Base-by-base conservation (phyloP, 352 stramenopile genomes). In the Phytophthora fragariae region DNA sequence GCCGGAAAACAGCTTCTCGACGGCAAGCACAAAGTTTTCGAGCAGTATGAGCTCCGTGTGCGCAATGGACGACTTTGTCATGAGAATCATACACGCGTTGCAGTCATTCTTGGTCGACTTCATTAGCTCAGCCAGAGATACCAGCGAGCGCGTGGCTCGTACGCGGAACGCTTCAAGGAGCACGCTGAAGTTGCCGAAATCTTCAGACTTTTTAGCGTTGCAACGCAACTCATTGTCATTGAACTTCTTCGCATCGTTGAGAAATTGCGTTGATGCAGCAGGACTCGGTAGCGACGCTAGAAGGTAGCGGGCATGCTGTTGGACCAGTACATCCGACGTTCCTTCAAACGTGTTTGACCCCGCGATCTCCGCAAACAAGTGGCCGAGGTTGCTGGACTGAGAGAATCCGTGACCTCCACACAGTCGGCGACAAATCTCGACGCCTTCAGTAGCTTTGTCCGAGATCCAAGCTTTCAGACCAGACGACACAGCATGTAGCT, bases 31-130 rank as follows among this genome's bases (percentile, higher is more conserved):
- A 59, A 81, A 84, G 41, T 52, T 53, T 19, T 62, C 58, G n/a
- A 84, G 65, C 24, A 87, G 53, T n/a, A 87, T 65, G 7, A 81
- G 68, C 60, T 87, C 77, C 15, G 77, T 61, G 65, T 87, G 80
- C 9, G 73, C 80, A 15, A 68, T 63, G 2, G 77, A 87, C 3
- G 73, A 75, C 11, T 77, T 74, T 1, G 75, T 80, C 75, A 84
- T 83, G 60, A 84, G 65, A 44, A 83, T 67, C 80, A 84, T 87
- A 62, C 68, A 81, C 27, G 72, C 71, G 54, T 83, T 83, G 29
- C 58, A 29, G 63, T 85, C 75, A 57, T 80, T 80, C 46, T 72
- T 21, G 7, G 44, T 21, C 6, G 44, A 17, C 15, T 50, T 9
- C 44, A 50, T 50, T 50, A 11, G 6, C 1, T 21, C 44, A 21